phyloP scores from a whole-genome alignment of 495 filamentous ascomycete species.

The Penicillium coprophilum region DNA sequence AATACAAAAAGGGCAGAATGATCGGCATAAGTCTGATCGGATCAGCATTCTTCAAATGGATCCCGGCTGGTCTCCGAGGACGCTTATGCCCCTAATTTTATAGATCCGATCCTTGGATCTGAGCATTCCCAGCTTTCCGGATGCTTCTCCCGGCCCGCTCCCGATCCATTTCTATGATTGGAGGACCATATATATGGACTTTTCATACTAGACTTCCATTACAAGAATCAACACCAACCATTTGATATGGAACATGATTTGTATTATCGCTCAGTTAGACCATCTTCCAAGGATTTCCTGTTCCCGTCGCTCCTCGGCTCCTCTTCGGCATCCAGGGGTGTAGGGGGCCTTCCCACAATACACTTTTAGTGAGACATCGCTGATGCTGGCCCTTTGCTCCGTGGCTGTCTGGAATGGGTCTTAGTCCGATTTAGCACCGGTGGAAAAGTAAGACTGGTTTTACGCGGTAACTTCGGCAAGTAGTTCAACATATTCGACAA shows the following conservation, averaged over 20 bases:
- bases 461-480: not conserved
- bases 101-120: not conserved
- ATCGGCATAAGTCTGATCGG: conserved; percentile 25
- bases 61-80: conserved; percentile 15
- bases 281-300: not conserved
- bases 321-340: not conserved
- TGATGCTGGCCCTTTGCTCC: not conserved
- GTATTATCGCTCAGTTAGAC: not conserved
- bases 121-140: conserved; percentile 14
- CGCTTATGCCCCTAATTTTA: not conserved
- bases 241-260: not conserved
- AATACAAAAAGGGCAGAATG: conserved; percentile 1
- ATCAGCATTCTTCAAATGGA: conserved; percentile 17
- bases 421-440: not conserved
- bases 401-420: not conserved
- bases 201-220: not conserved
- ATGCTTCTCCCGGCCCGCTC: conserved; percentile 4
- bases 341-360: not conserved
- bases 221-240: not conserved
- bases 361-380: not conserved
- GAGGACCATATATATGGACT: not conserved
- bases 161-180: not conserved
- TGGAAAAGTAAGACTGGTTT: not conserved
- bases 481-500: not conserved
- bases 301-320: not conserved